Conservation (phyloP, 371 early-diverging fungal genomes). For the Rhizopus microsporus region DNA sequence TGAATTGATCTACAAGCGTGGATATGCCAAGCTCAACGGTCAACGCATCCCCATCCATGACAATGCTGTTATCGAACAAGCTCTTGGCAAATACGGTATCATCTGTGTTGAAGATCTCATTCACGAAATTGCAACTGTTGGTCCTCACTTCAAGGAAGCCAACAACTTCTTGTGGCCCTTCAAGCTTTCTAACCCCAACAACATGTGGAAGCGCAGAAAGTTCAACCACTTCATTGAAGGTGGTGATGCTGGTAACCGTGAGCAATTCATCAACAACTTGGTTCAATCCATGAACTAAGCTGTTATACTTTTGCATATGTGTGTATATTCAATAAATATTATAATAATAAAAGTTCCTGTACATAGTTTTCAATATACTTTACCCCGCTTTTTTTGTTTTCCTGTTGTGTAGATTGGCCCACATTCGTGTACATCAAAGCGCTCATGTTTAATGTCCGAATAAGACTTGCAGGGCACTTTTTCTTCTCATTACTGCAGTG, state of each 20-base stretch:
- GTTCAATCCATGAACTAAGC: constrained; percentile 97
- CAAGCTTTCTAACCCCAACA: constrained; percentile 98
- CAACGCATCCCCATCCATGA: constrained; percentile 96
- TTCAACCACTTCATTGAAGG: constrained; percentile 96
- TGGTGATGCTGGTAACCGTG: constrained; percentile 98
- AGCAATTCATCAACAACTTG: constrained; percentile 94
- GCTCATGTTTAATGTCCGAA: too few relatives aligned
- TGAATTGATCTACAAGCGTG: constrained; percentile 99
- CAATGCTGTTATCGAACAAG: constrained; percentile 94
- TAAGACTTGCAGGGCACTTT: neutral
- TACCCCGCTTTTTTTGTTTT: neutral
- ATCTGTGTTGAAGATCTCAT: constrained; percentile 99
- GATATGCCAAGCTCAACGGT: constrained; percentile 96
- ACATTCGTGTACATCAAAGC: too few relatives aligned
- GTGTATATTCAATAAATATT: neutral
- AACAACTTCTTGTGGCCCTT: constrained; percentile 99
- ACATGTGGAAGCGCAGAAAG: constrained; percentile 97
- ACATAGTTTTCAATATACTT: neutral
- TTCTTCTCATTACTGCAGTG: neutral
- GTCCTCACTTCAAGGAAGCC: constrained; percentile 86
- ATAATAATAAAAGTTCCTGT: too few relatives aligned
- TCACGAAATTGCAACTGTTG: constrained; percentile 99
- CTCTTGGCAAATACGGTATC: constrained; percentile 95
- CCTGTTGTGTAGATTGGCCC: too few relatives aligned
- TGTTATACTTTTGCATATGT: constrained; percentile 2